A percentile compares a stretch with the other conserved stretches of the same genome.
Conservation (phyloP, 2,329 filamentous ascomycete species). For the Lasiodiplodia theobromae region DNA sequence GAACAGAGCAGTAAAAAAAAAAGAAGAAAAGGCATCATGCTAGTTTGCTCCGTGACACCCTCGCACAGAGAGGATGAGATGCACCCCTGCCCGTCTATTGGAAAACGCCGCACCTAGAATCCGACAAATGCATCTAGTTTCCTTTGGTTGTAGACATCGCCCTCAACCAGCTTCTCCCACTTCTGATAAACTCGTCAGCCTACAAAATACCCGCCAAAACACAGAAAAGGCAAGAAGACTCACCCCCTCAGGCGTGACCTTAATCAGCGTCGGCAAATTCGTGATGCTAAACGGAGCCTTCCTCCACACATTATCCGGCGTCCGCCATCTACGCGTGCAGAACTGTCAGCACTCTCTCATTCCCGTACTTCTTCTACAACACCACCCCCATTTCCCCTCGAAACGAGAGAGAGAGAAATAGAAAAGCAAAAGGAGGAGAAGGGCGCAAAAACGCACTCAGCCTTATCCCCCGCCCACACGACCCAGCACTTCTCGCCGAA, state of each 20-base stretch:
- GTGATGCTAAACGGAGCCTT: conserved; percentile 15
- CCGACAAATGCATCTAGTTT: conserved; percentile 15
- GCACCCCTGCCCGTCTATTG: background rate
- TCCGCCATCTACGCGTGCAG: background rate
- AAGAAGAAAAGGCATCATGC: background rate
- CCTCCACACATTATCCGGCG: conserved; percentile 10
- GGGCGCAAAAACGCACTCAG: too few relatives aligned
- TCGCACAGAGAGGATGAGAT: background rate
- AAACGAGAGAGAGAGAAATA: too few relatives aligned
- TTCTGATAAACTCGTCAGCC: background rate
- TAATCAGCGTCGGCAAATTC: conserved; percentile 14
- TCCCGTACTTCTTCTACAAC: too few relatives aligned
- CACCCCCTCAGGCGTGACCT: conserved; percentile 15
- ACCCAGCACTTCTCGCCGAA: background rate
- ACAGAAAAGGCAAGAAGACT: background rate
- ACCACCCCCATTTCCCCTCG: too few relatives aligned
- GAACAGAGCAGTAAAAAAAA: background rate
- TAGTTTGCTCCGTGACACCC: background rate
- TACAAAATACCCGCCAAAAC: background rate
- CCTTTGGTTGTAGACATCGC: conserved; percentile 11
- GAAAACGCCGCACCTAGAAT: background rate
- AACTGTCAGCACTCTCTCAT: background rate
- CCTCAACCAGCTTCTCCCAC: conserved; percentile 11
- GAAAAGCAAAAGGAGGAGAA: too few relatives aligned
- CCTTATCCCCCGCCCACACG: conserved; percentile 7